phyloP scores from a whole-genome alignment of 305 asterid genomes.

The Fraxinus latifolia region DNA sequence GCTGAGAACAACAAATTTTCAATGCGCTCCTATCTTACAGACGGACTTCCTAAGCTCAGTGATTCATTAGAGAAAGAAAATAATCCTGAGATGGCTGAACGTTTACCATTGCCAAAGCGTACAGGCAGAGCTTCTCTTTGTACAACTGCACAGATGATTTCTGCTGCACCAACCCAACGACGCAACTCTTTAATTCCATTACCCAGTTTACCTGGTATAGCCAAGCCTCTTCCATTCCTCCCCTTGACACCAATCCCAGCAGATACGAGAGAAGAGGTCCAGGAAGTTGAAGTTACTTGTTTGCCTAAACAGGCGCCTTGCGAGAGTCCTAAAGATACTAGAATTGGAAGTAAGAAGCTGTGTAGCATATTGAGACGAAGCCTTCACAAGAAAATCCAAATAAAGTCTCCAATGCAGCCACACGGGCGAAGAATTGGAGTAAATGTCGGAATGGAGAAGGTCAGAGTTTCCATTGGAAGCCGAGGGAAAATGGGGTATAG shows the following conservation, averaged over 20 bases:
- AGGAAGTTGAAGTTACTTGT: slow-evolving; percentile 32
- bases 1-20: slow-evolving; percentile 51
- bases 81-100: slow-evolving; percentile 52
- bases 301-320: slow-evolving; percentile 44
- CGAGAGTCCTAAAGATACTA: slow-evolving; percentile 62
- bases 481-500: slow-evolving; percentile 69
- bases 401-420: slow-evolving; percentile 68
- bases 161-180: slow-evolving; percentile 41
- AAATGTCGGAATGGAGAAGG: slow-evolving; percentile 82
- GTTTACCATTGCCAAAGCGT: slow-evolving; percentile 47
- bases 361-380: slow-evolving; percentile 55
- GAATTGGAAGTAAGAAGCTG: slow-evolving; percentile 44
- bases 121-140: slow-evolving; percentile 70
- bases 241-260: slow-evolving; percentile 52
- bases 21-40: slow-evolving; percentile 31
- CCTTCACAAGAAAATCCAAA: slow-evolving; percentile 61
- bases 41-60: slow-evolving; percentile 30
- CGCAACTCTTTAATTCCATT: slow-evolving; percentile 75
- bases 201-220: slow-evolving; percentile 38
- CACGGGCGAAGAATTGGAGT: slow-evolving; percentile 58
- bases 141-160: slow-evolving; percentile 42
- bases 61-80: slow-evolving; percentile 63
- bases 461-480: slow-evolving; percentile 82
- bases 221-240: slow-evolving; percentile 45
- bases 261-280: slow-evolving; percentile 27